Evolutionary conservation across 768 basidiomycete species (phyloP), one percentile per base, ranked within the genome.

Genomic region (Boletus rufocinnamomeus): DNA sequence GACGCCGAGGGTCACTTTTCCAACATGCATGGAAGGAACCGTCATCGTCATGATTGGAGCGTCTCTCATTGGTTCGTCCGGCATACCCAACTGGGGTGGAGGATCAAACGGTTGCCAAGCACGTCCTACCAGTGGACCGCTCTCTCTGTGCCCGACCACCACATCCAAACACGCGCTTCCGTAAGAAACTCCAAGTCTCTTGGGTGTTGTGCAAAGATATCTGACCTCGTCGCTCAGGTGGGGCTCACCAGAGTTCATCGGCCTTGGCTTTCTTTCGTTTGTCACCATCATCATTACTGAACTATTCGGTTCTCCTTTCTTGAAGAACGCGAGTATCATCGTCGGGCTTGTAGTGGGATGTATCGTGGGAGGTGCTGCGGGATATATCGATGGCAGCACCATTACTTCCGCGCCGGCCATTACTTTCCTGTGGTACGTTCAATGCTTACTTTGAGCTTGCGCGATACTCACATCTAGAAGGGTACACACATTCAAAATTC

Each of bases 191-290:
- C 17, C 19, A 30, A 6, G 14, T 35, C 19, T 41, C 28, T 32
- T 32, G 17, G 13, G 23, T 47, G 32, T 40, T 10, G 6, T 25
- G 21, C 6, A 28, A n/a, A 10, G 10, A 21, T 21, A 2, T 21
- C 28, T 61, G 50, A 53, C 47, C 2, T 45, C 19, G 9, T 27
- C n/a, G 30, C 17, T 32, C 38, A 85, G 84, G 6, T 94, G 89
- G 89, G 92, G 89, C 10, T 87, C 87, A 0, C 86, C 92, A 0
- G 82, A 92, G 67, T 91, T 91, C 74, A 88, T 93, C 48, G 92
- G 93, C 4, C 82, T 95, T 27, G 93, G 93, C 0, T 94, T 95
- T 79, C 78, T 94, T 30, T 87, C 87, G 0, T 94, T 93, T 73
- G 66, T 85, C 49, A 79, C 82, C 11, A 93, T 93, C 64, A 81